Evolutionary conservation across 2,329 filamentous ascomycete genomes (phyloP).

Genomic region (Fusarium kyushuense): DNA sequence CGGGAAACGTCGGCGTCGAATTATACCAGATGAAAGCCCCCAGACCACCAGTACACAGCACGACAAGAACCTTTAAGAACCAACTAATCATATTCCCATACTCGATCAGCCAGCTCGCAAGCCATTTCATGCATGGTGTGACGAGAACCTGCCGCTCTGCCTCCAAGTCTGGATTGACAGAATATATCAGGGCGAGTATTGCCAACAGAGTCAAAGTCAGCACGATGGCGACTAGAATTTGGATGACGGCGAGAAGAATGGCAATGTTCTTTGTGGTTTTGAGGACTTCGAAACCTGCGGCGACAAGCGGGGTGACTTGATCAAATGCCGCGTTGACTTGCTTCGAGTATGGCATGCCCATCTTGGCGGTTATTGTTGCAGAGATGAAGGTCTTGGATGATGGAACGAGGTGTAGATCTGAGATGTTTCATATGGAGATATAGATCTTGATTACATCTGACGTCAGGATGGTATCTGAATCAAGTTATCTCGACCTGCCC

Average conservation of each 20-base stretch:
- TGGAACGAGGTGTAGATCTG: not conserved
- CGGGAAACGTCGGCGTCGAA: not conserved
- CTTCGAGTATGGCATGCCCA: conserved; percentile 27
- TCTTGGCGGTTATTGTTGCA: not conserved
- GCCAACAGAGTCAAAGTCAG: conserved; percentile 6
- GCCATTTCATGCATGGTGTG: conserved; percentile 18
- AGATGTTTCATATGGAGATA: not conserved
- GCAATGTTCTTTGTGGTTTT: conserved; percentile 26
- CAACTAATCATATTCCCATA: not conserved
- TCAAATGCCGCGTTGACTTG: conserved; percentile 22
- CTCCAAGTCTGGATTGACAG: conserved; percentile 22
- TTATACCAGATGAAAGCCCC: conserved; percentile 5
- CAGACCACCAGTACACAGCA: not conserved
- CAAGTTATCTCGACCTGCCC: not conserved
- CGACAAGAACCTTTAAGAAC: not conserved
- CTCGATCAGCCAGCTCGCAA: conserved; percentile 10
- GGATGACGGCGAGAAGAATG: conserved; percentile 9
- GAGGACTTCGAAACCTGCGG: conserved; percentile 21
- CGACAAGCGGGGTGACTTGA: conserved; percentile 15
- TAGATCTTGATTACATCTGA: not conserved
- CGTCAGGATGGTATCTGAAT: not conserved
- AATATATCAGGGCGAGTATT: conserved; percentile 18
- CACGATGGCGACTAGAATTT: not conserved
- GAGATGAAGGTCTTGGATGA: not conserved
- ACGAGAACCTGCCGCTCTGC: conserved; percentile 1